These are phyloP conservation scores for Lomentospora prolificans DNA, from an alignment of 2,329 filamentous ascomycete species.

Conservation along the genomic window DNA sequence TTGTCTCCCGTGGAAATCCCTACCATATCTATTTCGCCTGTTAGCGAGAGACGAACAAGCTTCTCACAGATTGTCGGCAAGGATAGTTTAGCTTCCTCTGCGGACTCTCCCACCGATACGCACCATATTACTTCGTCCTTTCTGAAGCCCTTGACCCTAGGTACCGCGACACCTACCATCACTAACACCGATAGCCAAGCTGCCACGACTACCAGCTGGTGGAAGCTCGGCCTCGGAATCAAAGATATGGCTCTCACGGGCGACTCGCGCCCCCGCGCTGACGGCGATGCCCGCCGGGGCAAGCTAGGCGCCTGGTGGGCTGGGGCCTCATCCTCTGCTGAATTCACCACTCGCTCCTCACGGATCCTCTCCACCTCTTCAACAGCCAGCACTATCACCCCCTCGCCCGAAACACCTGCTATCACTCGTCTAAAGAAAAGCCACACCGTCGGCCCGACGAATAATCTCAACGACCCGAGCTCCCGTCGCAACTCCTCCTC, in stretches of 20 bases:
- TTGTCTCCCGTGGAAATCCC: neutral
- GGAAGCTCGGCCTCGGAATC: slow-evolving; percentile 17
- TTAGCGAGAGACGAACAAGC: neutral
- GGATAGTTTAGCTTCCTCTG: neutral
- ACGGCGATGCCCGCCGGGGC: neutral
- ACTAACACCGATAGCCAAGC: neutral
- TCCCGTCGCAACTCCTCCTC: neutral
- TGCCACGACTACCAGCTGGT: slow-evolving; percentile 17
- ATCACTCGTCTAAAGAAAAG: slow-evolving; percentile 18
- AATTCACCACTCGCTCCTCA: slow-evolving; percentile 5
- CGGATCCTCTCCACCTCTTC: slow-evolving; percentile 9
- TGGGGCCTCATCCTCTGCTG: slow-evolving; percentile 2
- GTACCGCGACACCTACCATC: neutral
- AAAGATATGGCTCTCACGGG: slow-evolving; percentile 22
- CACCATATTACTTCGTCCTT: neutral
- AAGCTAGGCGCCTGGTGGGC: slow-evolving; percentile 1
- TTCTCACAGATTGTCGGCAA: neutral
- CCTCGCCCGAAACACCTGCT: slow-evolving; percentile 10
- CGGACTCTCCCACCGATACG: neutral
- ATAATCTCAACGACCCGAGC: slow-evolving; percentile 10
- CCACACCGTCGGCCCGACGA: slow-evolving; percentile 17
- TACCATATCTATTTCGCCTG: slow-evolving; percentile 4
- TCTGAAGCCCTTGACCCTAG: neutral
- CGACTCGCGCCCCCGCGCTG: slow-evolving; percentile 12
- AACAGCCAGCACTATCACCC: neutral